Evolutionary conservation across 371 early-diverging fungal genomes (phyloP), one percentile per base, ranked within the genome.

Genomic region (Mucor lusitanicus): DNA sequence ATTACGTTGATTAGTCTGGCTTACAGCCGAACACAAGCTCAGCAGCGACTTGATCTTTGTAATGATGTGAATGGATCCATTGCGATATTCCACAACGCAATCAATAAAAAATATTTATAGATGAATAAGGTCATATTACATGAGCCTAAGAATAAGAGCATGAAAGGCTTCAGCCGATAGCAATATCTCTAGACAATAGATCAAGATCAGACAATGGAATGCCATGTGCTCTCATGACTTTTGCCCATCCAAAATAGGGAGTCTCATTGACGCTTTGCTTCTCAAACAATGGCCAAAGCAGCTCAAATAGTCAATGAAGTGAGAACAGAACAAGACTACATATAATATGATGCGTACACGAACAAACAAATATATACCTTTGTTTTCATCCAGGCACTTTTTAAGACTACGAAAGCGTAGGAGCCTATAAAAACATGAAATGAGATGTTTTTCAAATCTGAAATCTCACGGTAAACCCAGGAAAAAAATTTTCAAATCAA

Each of bases 391-490:
- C 5, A 5, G 40, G 17, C 17, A 40, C 40, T 40, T 53, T 53
- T 53, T 53, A 27, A 53, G 53, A 53, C 53, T 27, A 53, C 53
- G 53, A 53, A 46, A 53, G 12, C 27, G 27, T 53, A 53, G 53
- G 53, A 53, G 53, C 23, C 53, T 53, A 27, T 53, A 53, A 53
- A 46, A 25, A 53, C 13, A 25, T 13, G 27, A 50, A 53, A 27
- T 27, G 53, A 53, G 53, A 27, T 53, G 53, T 27, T 53, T 27
- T 53, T 40, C 40, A 40, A 53, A 53, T 53, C 53, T 25, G 53
- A 53, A 53, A 53, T 53, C 53, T 53, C 53, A 53, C 53, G 23
- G 53, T 53, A 27, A 53, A 48, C 53, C 53, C 53, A 53, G 53
- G 46, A 25, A 53, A 27, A 50, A 21, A 8, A 3, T 46, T 46